Base-by-base conservation (phyloP, 208 protist species). In the Crithidia mellificae region DNA sequence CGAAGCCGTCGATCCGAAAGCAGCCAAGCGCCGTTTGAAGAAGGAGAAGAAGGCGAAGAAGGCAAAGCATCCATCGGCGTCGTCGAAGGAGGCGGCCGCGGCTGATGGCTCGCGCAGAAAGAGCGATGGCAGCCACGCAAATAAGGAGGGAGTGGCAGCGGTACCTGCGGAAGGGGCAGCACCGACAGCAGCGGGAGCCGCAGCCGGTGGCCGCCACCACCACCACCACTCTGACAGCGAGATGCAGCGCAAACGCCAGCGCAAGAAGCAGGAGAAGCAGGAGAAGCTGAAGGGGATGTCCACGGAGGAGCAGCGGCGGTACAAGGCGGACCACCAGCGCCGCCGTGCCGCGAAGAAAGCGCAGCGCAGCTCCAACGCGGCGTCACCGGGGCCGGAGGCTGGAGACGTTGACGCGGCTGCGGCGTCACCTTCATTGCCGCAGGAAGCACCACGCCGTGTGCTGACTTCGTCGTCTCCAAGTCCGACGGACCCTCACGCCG, bases 21-120 rank as follows among this genome's bases (percentile, higher is more conserved):
- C 58, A 14, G 77, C 77, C 14, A 75, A 75, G 64, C 72, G 77
- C 11, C 72, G 68, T 6, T 55, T 76, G 20, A 78, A 74, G 72
- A 68, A 66, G 73, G 25, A 27, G 19, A 63, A 50, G 44, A 53
- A 59, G 58, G 30, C 39, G 24, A 64, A 65, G 25, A 64, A 53
- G 27, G 51, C 27, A 1, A 63, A 56, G 30, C 46, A 51, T 41
- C 22, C 27, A 19, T 49, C 29, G 22, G n/a, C 61, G 24, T 49
- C 29, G 22, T 34, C 61, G 25, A 29, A 47, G 19, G 25, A 47
- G 20, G 50, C 22, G 19, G 25, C 50, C 19, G 41, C 4, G 44
- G 43, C 24, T 24, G 57, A 12, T 8, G 43, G 2, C 4, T 19
- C 17, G 6, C 19, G n/a, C n/a, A n/a, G n/a, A n/a, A 8, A 29